These are phyloP conservation scores for Metarhizium robertsii DNA, from an alignment of 2,329 filamentous ascomycete species.

Conservation along the genomic window DNA sequence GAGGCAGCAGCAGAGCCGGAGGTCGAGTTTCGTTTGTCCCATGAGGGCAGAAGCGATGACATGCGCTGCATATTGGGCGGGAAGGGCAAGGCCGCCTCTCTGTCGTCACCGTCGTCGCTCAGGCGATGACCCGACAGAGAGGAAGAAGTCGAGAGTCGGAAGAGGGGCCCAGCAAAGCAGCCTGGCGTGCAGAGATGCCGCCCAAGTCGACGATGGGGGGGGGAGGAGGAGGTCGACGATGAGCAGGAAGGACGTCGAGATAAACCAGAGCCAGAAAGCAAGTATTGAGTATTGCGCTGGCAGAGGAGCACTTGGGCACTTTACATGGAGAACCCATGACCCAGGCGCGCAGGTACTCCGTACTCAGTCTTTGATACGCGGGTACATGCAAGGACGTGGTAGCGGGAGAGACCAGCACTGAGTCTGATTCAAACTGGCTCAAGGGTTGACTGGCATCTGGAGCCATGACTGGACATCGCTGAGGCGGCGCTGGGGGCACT, in stretches of 20 bases:
- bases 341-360: background rate
- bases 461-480: too few relatives aligned
- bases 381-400: too few relatives aligned
- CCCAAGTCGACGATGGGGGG: background rate
- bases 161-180: slow-evolving; percentile 10
- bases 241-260: background rate
- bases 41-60: slow-evolving; percentile 33
- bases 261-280: background rate
- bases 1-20: slow-evolving; percentile 15
- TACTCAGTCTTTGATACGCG: background rate
- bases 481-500: too few relatives aligned
- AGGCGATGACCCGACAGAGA: slow-evolving; percentile 23
- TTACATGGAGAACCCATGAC: background rate
- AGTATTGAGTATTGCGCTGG: background rate
- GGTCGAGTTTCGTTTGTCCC: slow-evolving; percentile 32
- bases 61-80: slow-evolving; percentile 30
- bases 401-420: too few relatives aligned
- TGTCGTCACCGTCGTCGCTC: slow-evolving; percentile 23
- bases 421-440: too few relatives aligned
- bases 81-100: slow-evolving; percentile 22
- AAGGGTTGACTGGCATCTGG: too few relatives aligned
- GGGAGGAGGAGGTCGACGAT: background rate
- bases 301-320: background rate
- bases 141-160: slow-evolving; percentile 14
- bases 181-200: slow-evolving; percentile 3